These are phyloP conservation scores for Pseudogymnoascus sp. DNA, from an alignment of 2,329 filamentous ascomycete genomes.

Conservation along the genomic window DNA sequence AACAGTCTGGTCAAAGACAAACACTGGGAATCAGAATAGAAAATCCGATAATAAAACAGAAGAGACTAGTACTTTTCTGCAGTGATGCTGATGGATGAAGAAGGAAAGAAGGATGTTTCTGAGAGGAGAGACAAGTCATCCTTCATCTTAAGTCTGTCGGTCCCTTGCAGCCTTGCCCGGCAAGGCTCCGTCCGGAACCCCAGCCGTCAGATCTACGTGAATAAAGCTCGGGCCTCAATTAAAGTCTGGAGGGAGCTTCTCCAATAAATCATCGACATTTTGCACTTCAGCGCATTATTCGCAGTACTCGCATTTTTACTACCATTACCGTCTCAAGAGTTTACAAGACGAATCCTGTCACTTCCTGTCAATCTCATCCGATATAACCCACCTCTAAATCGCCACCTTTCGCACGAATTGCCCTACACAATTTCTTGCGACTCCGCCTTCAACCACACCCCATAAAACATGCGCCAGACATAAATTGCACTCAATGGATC, in stretches of 20 bases:
- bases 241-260: conserved; percentile 8
- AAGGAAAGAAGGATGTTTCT: background rate
- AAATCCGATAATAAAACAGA: background rate
- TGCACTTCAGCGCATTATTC: background rate
- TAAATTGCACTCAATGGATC: conserved; percentile 10
- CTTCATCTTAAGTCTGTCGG: background rate
- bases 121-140: background rate
- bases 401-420: background rate
- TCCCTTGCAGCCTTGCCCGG: conserved; percentile 1
- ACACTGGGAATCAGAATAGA: background rate
- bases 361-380: background rate
- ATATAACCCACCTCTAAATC: background rate
- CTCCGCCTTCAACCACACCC: background rate
- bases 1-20: background rate
- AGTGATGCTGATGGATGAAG: background rate
- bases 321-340: background rate
- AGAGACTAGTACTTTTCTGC: background rate
- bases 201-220: background rate
- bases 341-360: background rate
- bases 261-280: background rate
- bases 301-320: background rate
- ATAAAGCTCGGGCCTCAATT: background rate
- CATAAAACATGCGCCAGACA: conserved; percentile 4
- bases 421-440: background rate
- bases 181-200: background rate